Evolutionary conservation across 192 early-diverging fungal species (phyloP), one percentile per base, ranked within the genome.

Genomic region (Mycoemilia scoparia): DNA sequence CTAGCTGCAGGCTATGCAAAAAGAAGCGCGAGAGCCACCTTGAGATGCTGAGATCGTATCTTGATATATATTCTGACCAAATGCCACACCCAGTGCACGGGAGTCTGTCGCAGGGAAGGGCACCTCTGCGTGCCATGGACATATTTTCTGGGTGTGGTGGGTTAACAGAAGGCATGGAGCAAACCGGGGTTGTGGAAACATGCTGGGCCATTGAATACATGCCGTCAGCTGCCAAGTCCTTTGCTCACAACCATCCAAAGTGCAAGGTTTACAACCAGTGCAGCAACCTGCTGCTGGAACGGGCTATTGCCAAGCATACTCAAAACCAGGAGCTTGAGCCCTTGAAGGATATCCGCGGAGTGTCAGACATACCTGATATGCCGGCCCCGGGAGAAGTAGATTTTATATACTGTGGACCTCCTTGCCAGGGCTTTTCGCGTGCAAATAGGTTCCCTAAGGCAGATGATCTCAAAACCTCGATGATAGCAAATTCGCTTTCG

Each of bases 361-460:
- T 50, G 10, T 38, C 42, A 17, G 32, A 35, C 9, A 34, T 71
- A 15, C 36, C 54, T 13, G 54, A 58, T 0, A 71, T 79, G 69
- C 76, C 76, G 4, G 42, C 42, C 10, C 69, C 70, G 1, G 76
- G 62, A 21, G 60, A 67, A 21, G 69, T 77, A 7, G 71, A 76
- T 41, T 69, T 79, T 48, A 73, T 79, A 21, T 79, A 77, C 39
- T 74, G 77, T 38, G 77, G 77, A 0, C 77, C 77, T 11, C 73
- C 75, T 2, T 79, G 77, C 55, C 76, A 79, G 38, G 77, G 77
- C 16, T 77, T 75, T 39, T 72, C 66, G 23, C 46, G 65, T 3
- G 45, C 71, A 36, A 77, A 77, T 43, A 54, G 67, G 18, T 70
- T 46, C 36, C 43, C 68, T 32, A 70, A 72, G 33, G 67, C 64